Evolutionary conservation across 306 rosid genomes (phyloP).

Genomic region (Dalbergia oliveri): DNA sequence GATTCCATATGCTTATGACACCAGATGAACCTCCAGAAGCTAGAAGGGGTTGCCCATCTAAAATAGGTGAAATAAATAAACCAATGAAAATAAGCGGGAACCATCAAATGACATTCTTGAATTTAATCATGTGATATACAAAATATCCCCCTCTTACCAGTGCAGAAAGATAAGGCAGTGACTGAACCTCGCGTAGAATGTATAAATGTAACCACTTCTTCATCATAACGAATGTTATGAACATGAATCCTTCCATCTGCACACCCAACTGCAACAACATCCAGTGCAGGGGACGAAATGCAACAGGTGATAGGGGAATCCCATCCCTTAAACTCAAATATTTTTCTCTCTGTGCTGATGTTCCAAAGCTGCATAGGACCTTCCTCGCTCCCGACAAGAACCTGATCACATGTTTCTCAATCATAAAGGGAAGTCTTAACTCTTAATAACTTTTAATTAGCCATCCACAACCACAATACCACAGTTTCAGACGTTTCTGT

Average conservation of each 20-base stretch:
- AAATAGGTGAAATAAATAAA: constrained; percentile 33
- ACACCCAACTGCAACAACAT: constrained; percentile 93
- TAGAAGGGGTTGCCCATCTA: constrained; percentile 95
- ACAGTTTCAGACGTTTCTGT: background rate
- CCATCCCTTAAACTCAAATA: constrained; percentile 95
- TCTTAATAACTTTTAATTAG: background rate
- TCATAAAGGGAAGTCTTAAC: constrained; percentile 8
- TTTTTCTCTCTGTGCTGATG: constrained; percentile 78
- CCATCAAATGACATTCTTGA: background rate
- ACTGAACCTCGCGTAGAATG: constrained; percentile 94
- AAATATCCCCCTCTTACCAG: constrained; percentile 59
- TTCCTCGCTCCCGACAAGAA: constrained; percentile 86
- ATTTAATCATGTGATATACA: constrained; percentile 5
- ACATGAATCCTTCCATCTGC: constrained; percentile 86
- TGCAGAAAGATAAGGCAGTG: constrained; percentile 88
- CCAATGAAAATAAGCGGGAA: constrained; percentile 34
- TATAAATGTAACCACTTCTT: constrained; percentile 80
- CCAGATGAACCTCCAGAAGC: constrained; percentile 99
- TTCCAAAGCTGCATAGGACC: constrained; percentile 96
- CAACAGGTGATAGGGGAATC: constrained; percentile 75
- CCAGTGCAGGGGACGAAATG: constrained; percentile 91
- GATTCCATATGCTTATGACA: constrained; percentile 96
- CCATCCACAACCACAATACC: background rate
- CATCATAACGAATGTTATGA: constrained; percentile 81
- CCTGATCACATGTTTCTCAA: constrained; percentile 57